These are phyloP conservation scores for Kokia cookei DNA, from an alignment of 441 rosid species.

Conservation along the genomic window DNA sequence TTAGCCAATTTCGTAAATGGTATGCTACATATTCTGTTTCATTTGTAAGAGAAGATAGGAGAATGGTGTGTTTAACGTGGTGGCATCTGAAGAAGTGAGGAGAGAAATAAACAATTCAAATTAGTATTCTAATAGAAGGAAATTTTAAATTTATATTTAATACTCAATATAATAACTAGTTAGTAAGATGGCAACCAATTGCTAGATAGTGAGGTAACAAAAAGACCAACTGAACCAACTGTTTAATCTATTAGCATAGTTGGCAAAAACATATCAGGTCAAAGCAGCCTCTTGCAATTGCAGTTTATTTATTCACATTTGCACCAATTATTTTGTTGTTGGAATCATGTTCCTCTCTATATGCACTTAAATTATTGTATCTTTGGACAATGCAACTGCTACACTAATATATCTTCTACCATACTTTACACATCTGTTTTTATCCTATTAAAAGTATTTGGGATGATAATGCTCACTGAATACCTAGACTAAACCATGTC, in stretches of 20 bases:
- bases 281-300: not conserved
- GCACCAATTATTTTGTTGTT: not conserved
- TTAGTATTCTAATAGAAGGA: not conserved
- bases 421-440: not conserved
- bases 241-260: not conserved
- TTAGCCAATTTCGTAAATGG: not conserved
- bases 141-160: not conserved
- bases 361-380: not conserved
- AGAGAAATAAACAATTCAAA: not conserved
- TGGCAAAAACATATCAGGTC: not conserved
- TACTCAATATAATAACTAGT: not conserved
- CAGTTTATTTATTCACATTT: not conserved
- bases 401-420: not conserved
- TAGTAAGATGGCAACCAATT: not conserved
- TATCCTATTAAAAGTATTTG: not conserved
- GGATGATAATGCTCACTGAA: not conserved
- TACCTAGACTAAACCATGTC: not conserved
- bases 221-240: not conserved
- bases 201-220: not conserved
- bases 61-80: not conserved
- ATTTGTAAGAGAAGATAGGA: not conserved
- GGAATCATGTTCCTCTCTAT: not conserved
- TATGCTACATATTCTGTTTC: not conserved
- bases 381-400: not conserved
- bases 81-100: not conserved